phyloP scores from a whole-genome alignment of 768 basidiomycete species.

The Trametopsis cervina region DNA sequence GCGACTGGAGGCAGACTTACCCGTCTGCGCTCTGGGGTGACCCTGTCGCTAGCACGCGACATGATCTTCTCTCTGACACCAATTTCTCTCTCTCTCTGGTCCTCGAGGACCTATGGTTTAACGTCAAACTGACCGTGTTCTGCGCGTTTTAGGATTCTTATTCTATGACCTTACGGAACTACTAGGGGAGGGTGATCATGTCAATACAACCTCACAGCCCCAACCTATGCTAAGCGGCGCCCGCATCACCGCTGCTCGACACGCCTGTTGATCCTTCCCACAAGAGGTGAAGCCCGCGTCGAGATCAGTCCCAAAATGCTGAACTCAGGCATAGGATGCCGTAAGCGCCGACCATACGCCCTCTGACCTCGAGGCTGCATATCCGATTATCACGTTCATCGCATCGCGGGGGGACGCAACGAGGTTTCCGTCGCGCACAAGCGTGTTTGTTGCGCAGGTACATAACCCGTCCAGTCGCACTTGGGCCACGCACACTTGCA shows the following conservation, averaged over 20 bases:
- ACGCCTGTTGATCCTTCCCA: too few relatives aligned
- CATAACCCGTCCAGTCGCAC: slow-evolving; percentile 4
- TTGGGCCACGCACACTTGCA: background rate
- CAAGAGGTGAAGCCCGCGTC: too few relatives aligned
- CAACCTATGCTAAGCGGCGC: too few relatives aligned
- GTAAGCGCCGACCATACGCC: too few relatives aligned
- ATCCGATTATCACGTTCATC: slow-evolving; percentile 2
- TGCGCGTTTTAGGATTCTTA: background rate
- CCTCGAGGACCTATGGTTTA: too few relatives aligned
- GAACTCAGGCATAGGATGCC: background rate
- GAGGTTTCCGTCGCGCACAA: slow-evolving; percentile 9
- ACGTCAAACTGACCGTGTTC: slow-evolving; percentile 1
- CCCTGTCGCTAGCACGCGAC: slow-evolving; percentile 7
- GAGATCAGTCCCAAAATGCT: background rate
- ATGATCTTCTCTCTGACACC: slow-evolving; percentile 20
- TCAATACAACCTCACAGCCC: too few relatives aligned
- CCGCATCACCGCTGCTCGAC: too few relatives aligned
- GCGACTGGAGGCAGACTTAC: slow-evolving; percentile 11
- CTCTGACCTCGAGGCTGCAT: slow-evolving; percentile 7
- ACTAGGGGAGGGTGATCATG: too few relatives aligned
- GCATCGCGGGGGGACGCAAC: too few relatives aligned
- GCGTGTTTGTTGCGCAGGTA: slow-evolving; percentile 4
- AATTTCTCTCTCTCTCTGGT: background rate
- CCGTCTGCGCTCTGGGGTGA: slow-evolving; percentile 14
- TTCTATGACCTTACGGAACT: too few relatives aligned